phyloP scores from a whole-genome alignment of 176 grass and related monocot species.

The Ensete glaucum region DNA sequence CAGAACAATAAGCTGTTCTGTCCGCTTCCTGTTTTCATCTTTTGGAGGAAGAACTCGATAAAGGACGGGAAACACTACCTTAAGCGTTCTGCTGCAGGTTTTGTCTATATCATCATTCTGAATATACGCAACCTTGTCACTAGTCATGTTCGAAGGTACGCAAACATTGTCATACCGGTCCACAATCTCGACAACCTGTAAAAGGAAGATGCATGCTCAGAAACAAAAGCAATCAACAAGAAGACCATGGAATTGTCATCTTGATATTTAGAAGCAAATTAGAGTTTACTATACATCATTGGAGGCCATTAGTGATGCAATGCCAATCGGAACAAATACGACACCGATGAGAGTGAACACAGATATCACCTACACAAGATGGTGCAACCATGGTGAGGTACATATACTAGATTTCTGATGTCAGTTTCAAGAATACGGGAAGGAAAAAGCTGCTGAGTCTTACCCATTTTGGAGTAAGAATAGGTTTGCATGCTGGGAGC shows the following conservation, averaged over 20 bases:
- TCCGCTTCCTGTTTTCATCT: constrained; percentile 21
- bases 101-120: constrained; percentile 40
- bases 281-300: constrained; percentile 15
- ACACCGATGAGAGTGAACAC: constrained; percentile 19
- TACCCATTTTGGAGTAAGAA: constrained; percentile 24
- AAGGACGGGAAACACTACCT: constrained; percentile 23
- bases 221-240: neutral
- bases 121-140: constrained; percentile 47
- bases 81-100: constrained; percentile 38
- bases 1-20: neutral
- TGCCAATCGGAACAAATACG: constrained; percentile 22
- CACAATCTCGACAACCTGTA: constrained; percentile 51
- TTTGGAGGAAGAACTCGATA: neutral
- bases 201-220: neutral
- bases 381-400: neutral
- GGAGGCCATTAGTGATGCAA: constrained; percentile 20
- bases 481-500: constrained; percentile 30
- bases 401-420: neutral
- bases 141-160: constrained; percentile 39
- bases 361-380: constrained; percentile 23
- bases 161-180: constrained; percentile 55
- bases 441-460: neutral
- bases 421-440: too few species aligned
- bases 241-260: neutral
- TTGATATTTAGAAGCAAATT: neutral